Evolutionary conservation across 2,329 filamentous ascomycete genomes (phyloP).

Genomic region (Seiridium unicorne): DNA sequence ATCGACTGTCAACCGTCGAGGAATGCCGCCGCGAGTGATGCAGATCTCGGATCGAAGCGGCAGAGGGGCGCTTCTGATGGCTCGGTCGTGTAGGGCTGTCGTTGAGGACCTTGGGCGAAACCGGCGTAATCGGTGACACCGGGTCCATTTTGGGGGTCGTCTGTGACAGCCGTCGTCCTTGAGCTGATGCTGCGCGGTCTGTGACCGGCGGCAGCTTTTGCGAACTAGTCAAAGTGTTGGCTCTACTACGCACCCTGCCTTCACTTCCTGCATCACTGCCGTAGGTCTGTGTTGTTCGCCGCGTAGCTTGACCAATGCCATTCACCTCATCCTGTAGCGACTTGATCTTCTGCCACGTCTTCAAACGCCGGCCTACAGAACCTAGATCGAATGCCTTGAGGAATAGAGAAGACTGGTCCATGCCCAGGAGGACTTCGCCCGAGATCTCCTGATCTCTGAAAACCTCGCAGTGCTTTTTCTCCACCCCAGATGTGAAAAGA

Average conservation of each 20-base stretch:
- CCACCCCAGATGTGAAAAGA: conserved; percentile 79
- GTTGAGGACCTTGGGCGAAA: conserved; percentile 35
- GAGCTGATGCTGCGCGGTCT: conserved; percentile 44
- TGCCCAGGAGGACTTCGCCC: conserved; percentile 86
- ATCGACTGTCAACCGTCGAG: conserved; percentile 68
- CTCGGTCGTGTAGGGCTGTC: conserved; percentile 47
- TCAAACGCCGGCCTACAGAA: conserved; percentile 82
- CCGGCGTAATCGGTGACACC: conserved; percentile 37
- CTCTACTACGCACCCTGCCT: conserved; percentile 52
- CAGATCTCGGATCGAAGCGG: conserved; percentile 77
- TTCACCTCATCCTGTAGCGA: conserved; percentile 83
- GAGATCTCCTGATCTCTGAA: conserved; percentile 96
- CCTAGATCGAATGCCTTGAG: conserved; percentile 94
- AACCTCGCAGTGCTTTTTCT: conserved; percentile 87
- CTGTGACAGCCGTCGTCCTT: conserved; percentile 50
- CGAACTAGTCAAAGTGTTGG: conserved; percentile 54
- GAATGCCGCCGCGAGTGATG: conserved; percentile 86
- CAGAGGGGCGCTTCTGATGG: conserved; percentile 66
- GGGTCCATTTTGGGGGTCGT: conserved; percentile 51
- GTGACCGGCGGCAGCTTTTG: conserved; percentile 40
- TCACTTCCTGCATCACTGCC: conserved; percentile 60
- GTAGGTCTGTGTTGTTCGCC: conserved; percentile 54
- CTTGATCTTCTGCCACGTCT: conserved; percentile 97
- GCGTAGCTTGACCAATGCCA: conserved; percentile 37
- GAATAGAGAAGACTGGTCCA: conserved; percentile 94